A percentile compares a stretch with the other conserved stretches of the same genome.
These are phyloP conservation scores for Tolypocladium nubicola DNA, from an alignment of 2,329 filamentous ascomycete species.

Conservation along the genomic window DNA sequence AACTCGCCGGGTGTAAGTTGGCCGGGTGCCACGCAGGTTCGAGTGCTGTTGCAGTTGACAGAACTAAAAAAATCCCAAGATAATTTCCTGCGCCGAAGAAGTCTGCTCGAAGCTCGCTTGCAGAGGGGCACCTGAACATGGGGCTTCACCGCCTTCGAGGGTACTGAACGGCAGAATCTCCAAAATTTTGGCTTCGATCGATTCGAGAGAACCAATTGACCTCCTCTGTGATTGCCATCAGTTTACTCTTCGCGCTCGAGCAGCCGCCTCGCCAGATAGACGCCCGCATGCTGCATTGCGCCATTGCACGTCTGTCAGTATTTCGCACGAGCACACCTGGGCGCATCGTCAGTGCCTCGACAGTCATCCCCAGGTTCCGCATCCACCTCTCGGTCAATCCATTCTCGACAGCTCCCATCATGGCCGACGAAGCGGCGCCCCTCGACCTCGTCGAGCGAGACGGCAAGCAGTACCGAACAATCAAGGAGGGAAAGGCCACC, in stretches of 20 bases:
- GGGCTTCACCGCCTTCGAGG: slow-evolving; percentile 9
- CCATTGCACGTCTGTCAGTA: slow-evolving; percentile 8
- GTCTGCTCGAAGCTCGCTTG: neutral
- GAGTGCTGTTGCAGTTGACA: too few relatives aligned
- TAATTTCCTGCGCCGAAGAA: too few relatives aligned
- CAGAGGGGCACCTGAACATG: neutral
- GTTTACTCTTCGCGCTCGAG: neutral
- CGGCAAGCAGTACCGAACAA: slow-evolving; percentile 38
- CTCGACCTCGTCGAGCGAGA: slow-evolving; percentile 20
- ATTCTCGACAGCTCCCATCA: slow-evolving; percentile 2
- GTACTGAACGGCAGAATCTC: slow-evolving; percentile 12
- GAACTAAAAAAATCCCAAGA: too few relatives aligned
- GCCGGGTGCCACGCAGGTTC: too few relatives aligned
- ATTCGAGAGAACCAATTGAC: neutral
- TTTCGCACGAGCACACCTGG: slow-evolving; percentile 5
- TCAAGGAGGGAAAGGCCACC: slow-evolving; percentile 46
- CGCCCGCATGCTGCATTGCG: slow-evolving; percentile 9
- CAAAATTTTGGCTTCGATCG: slow-evolving; percentile 8
- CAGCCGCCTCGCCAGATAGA: neutral
- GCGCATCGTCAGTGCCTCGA: neutral
- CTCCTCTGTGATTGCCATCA: neutral
- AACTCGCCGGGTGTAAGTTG: too few relatives aligned
- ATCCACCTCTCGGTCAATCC: neutral
- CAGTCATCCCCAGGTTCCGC: neutral
- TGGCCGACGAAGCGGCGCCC: slow-evolving; percentile 7